A percentile compares a stretch with the other conserved stretches of the same genome.
These are phyloP conservation scores for Leishmania mexicana DNA, from an alignment of 208 protist genomes.

Conservation along the genomic window DNA sequence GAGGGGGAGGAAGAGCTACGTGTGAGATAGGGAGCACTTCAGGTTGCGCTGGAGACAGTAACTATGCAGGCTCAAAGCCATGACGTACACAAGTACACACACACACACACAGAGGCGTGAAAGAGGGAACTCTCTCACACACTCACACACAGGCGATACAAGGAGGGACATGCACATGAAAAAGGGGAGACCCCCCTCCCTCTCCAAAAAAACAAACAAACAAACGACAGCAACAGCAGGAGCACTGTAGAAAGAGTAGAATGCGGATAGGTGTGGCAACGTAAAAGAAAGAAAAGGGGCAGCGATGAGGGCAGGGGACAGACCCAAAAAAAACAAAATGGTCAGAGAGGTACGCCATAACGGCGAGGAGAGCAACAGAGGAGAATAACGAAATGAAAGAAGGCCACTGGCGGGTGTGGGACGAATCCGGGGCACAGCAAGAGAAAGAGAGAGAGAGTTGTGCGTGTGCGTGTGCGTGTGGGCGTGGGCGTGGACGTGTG, in stretches of 20 bases:
- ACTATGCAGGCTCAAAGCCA: background rate
- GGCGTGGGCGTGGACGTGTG: too few species aligned
- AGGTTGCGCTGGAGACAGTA: background rate
- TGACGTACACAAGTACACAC: background rate
- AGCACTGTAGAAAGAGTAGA: background rate
- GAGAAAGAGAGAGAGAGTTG: too few species aligned
- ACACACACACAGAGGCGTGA: background rate
- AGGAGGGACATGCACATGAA: background rate
- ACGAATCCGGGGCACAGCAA: too few species aligned
- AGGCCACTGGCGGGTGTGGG: too few species aligned
- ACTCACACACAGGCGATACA: background rate
- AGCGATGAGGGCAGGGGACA: background rate
- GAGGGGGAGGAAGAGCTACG: background rate
- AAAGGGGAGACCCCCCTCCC: too few species aligned
- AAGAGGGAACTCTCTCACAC: background rate
- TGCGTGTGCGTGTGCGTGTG: too few species aligned
- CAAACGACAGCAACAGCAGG: too few species aligned
- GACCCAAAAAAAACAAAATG: constrained; percentile 6
- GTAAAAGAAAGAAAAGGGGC: background rate
- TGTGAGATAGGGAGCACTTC: background rate
- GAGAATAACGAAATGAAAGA: too few species aligned
- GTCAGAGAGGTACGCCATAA: background rate
- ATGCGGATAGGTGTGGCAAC: background rate
- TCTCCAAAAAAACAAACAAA: too few species aligned
- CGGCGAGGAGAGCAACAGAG: background rate